These are phyloP conservation scores for Fusarium metavorans DNA, from an alignment of 2,329 filamentous ascomycete species.

Conservation along the genomic window DNA sequence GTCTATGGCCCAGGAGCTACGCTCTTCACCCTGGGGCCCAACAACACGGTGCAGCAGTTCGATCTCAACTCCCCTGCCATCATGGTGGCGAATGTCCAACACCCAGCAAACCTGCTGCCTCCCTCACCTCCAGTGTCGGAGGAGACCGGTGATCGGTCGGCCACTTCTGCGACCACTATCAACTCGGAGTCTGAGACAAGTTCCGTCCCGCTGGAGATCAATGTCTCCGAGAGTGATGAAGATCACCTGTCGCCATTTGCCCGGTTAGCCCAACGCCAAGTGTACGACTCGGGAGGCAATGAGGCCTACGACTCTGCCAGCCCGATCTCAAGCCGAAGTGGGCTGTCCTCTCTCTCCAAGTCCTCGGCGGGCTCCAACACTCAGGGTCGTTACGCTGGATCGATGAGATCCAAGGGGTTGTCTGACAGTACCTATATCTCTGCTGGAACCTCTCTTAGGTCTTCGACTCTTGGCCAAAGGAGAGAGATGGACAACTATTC, in stretches of 20 bases:
- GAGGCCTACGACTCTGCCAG: slow-evolving; percentile 74
- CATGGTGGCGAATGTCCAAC: slow-evolving; percentile 89
- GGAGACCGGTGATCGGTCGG: slow-evolving; percentile 69
- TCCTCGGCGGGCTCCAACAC: slow-evolving; percentile 68
- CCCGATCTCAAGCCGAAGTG: slow-evolving; percentile 72
- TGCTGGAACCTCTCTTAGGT: slow-evolving; percentile 64
- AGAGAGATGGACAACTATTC: slow-evolving; percentile 67
- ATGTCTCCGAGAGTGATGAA: slow-evolving; percentile 80
- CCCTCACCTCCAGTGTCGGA: slow-evolving; percentile 87
- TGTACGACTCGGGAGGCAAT: slow-evolving; percentile 66
- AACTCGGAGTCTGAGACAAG: slow-evolving; percentile 66
- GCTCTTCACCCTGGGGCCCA: slow-evolving; percentile 89
- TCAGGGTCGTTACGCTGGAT: slow-evolving; percentile 62
- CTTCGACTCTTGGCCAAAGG: slow-evolving; percentile 48
- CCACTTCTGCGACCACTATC: slow-evolving; percentile 60
- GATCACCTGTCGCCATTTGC: slow-evolving; percentile 81
- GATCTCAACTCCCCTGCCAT: slow-evolving; percentile 85
- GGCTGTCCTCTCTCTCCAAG: slow-evolving; percentile 68
- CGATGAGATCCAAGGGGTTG: slow-evolving; percentile 64
- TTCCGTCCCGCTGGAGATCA: slow-evolving; percentile 67
- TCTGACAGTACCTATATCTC: slow-evolving; percentile 78
- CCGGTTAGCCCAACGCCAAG: slow-evolving; percentile 78
- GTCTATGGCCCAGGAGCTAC: slow-evolving; percentile 92
- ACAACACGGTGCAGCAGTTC: slow-evolving; percentile 94
- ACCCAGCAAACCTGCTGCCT: slow-evolving; percentile 81